Base-by-base conservation (phyloP, 768 basidiomycete species). In the Rhodotorula diobovata region DNA sequence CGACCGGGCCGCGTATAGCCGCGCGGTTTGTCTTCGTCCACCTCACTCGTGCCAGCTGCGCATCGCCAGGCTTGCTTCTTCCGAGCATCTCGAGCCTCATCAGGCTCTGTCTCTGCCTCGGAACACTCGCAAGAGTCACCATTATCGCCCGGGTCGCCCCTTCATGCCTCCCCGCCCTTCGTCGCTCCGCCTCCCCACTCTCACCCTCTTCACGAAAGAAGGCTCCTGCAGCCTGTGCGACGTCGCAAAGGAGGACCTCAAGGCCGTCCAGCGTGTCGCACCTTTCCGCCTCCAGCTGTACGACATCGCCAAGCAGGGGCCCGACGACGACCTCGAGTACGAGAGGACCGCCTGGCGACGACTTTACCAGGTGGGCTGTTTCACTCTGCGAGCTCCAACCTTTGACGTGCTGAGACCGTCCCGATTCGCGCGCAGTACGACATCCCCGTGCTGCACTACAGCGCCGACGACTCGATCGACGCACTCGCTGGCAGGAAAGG, bases 241-340 rank as follows among this genome's bases (percentile, higher is more conserved):
- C 39, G 74, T 75, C 15, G 74, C 70, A 1, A 75, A 75, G 45
- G 56, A 50, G 4, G 74, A 75, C 45, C 64, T 75, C 25, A n/a
- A 57, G 3, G 34, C 4, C 11, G 67, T 75, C 8, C 55, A 62
- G 28, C 10, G 32, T 11, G 28, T 41, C 14, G 62, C 50, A 18
- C 74, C 74, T 21, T 75, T 75, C 57, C 50, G 63, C 14, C 64
- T 71, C 15, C 12, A 15, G 2, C 41, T 59, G 35, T 75, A 75
- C 70, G 57, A 71, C 61, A 75, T 75, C 48, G 20, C 34, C 5
- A 25, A 61, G 10, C 59, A 64, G 2, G 32, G 20, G 16, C n/a
- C 34, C 21, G 45, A 25, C 6, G 63, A 66, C 32, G 64, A 71
- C 10, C 37, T 43, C 39, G 55, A 66, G 28, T 66, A 58, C 57